Conservation (phyloP, 352 stramenopile genomes). For the Blastocystis hominis region DNA sequence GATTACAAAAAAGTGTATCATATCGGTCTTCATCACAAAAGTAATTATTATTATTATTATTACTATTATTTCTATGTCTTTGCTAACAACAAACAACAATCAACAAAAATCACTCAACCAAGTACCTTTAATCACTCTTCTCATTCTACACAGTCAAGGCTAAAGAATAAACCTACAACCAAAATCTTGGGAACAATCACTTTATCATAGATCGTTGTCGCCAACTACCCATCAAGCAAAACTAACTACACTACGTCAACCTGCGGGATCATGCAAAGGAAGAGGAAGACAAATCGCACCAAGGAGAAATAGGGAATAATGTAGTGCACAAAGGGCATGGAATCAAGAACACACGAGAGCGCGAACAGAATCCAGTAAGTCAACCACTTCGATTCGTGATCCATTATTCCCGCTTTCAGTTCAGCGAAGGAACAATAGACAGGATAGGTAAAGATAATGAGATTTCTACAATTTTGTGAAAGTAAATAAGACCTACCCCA, state of each 20-base stretch:
- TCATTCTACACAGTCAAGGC: not conserved
- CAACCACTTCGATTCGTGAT: conserved; percentile 75
- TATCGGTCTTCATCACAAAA: too few species aligned
- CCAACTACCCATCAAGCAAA: not conserved
- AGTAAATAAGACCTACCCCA: not conserved
- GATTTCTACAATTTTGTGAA: conserved; percentile 60
- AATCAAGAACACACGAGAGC: not conserved
- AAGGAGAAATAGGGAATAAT: conserved; percentile 31
- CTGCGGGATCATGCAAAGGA: conserved; percentile 7
- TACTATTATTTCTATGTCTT: too few species aligned
- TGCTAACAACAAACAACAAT: not conserved
- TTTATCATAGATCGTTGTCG: conserved; percentile 19
- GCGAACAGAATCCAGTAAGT: conserved; percentile 69
- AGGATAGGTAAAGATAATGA: conserved; percentile 76
- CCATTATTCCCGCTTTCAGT: conserved; percentile 68
- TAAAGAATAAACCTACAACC: not conserved
- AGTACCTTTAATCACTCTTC: conserved; percentile 29
- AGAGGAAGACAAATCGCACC: not conserved
- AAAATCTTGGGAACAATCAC: not conserved
- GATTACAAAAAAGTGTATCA: too few species aligned
- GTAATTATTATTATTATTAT: too few species aligned
- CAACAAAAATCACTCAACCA: not conserved
- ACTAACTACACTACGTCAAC: not conserved
- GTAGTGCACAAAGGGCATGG: not conserved
- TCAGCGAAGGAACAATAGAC: conserved; percentile 78